Base-by-base conservation (phyloP, 2,329 filamentous ascomycete species). In the Penicillium crustosum region DNA sequence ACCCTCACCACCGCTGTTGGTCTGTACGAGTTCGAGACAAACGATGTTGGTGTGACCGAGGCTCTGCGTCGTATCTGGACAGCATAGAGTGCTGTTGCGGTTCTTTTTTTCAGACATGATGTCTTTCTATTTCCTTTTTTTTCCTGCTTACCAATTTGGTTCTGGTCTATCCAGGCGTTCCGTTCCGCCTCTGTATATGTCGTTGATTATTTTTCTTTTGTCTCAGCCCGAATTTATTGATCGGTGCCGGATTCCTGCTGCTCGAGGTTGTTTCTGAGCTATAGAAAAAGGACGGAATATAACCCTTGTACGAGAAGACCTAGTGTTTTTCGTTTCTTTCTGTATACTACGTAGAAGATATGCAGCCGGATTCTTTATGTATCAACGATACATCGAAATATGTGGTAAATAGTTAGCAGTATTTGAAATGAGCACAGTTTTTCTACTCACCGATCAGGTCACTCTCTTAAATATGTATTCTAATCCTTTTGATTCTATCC, bases 11-110 rank as follows among this genome's bases (percentile, higher is more conserved):
- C 93, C 62, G 92, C 90, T 50, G 83, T 96, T 65, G 93, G 93
- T 57, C 83, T 97, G 71, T 99, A 99, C 79, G 93, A 97, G 78
- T 97, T 97, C 70, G 94, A 99, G 87, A 99, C 94, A 33, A 97
- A 97, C 73, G 94, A 99, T 68, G 91, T 99, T 52, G 94, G 94
- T 65, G 77, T 99, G 59, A 96, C 92, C 9, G 93, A 96, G 83
- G 89, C 88, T 33, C 83, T 97, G 66, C 91, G 89, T 83, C 86
- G 89, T 73, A 81, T 97, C 62, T 99, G 94, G 94, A 90, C 83
- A 71, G 93, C 94, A 70, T 77, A 73, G 68, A 71, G 57, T 25
- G 54, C 33, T 53, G 53, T 36, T 52, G 43, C 55, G 51, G 58
- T 62, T 50, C 17, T 55, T 44, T 36, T 36, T 55, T 55, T 45